Conservation (phyloP, 176 grass and related monocot genomes). For the Puya raimondii region DNA sequence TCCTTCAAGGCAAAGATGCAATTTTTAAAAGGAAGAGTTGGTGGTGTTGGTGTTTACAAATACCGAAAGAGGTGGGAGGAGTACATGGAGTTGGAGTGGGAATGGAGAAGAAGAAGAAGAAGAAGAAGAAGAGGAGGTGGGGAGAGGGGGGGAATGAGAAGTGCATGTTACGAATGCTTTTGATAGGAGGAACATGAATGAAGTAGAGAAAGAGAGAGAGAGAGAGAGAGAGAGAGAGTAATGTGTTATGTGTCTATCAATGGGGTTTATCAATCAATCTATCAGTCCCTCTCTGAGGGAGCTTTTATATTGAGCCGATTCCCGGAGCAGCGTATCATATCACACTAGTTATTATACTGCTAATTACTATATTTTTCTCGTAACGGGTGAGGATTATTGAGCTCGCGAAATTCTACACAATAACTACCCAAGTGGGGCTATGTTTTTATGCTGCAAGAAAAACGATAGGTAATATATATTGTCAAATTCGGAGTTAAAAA, state of each 20-base stretch:
- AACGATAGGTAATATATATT: no score
- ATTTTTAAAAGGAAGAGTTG: slow-evolving; percentile 10
- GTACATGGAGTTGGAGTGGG: slow-evolving; percentile 30
- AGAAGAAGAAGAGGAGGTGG: neutral
- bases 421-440: no score
- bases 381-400: neutral
- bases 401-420: neutral
- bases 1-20: neutral
- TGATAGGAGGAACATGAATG: neutral
- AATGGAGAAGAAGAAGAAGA: neutral
- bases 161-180: neutral
- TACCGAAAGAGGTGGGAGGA: slow-evolving; percentile 35
- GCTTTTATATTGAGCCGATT: slow-evolving; percentile 28
- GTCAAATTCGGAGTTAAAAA: no score
- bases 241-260: neutral
- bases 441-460: no score
- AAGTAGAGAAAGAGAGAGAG: slow-evolving; percentile 1
- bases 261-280: slow-evolving; percentile 32
- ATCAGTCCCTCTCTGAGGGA: slow-evolving; percentile 29
- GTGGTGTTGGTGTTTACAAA: neutral
- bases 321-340: slow-evolving; percentile 16
- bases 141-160: neutral
- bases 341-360: slow-evolving; percentile 9
- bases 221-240: slow-evolving; percentile 3
- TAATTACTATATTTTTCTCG: slow-evolving; percentile 1